Conservation (phyloP, 2,329 filamentous ascomycete species). For the Cladobotryum protrusum region DNA sequence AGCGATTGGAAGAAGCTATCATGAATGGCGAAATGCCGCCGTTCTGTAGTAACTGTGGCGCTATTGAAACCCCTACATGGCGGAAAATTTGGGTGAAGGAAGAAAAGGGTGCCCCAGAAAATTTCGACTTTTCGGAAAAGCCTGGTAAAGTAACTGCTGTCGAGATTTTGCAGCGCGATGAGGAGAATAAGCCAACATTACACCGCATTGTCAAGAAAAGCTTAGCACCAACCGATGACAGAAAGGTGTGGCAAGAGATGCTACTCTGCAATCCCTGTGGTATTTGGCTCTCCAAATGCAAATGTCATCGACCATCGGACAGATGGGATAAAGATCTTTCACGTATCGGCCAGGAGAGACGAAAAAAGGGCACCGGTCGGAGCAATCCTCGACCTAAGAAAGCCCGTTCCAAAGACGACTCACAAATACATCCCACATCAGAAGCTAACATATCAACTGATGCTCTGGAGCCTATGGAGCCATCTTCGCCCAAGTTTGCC, state of each 20-base stretch:
- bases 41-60: constrained; percentile 87
- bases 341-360: constrained; percentile 45
- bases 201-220: constrained; percentile 77
- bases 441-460: constrained; percentile 51
- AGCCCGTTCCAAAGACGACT: constrained; percentile 42
- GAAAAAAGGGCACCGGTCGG: constrained; percentile 40
- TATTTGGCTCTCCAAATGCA: constrained; percentile 88
- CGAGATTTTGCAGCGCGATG: constrained; percentile 57
- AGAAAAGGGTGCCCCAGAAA: constrained; percentile 59
- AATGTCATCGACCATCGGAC: constrained; percentile 72
- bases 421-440: constrained; percentile 41
- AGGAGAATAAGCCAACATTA: constrained; percentile 53
- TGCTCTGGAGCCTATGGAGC: constrained; percentile 42
- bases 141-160: constrained; percentile 70
- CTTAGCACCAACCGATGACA: constrained; percentile 55
- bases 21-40: constrained; percentile 77
- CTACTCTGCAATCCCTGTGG: constrained; percentile 93
- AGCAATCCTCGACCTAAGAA: constrained; percentile 41
- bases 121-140: constrained; percentile 64
- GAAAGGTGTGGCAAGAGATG: constrained; percentile 61
- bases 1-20: constrained; percentile 57
- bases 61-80: constrained; percentile 95
- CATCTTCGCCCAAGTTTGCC: constrained; percentile 25
- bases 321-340: constrained; percentile 68
- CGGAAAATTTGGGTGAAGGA: constrained; percentile 84